Conservation (phyloP, 352 stramenopile genomes). For the Phytophthora citricola region DNA sequence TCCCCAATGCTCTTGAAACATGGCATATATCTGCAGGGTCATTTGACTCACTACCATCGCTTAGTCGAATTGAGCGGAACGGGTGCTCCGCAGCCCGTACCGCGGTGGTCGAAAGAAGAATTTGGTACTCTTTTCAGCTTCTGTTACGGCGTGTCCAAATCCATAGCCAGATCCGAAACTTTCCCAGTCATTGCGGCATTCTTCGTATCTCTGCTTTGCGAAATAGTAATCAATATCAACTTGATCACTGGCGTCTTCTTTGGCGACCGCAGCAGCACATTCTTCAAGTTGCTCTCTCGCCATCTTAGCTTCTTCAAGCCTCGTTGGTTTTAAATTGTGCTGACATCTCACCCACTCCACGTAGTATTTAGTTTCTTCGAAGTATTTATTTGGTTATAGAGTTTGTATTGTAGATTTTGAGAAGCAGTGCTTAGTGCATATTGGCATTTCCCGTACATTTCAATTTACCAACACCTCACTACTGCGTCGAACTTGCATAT, state of each 20-base stretch:
- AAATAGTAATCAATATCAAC: slow-evolving; percentile 5
- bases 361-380: no score
- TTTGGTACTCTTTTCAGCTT: not conserved
- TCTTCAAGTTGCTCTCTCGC: no score
- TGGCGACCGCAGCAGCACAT: no score
- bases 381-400: no score
- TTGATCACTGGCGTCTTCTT: not conserved
- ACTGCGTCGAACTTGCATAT: no score
- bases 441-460: no score
- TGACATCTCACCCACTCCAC: no score
- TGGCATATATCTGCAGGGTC: not conserved
- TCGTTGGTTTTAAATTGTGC: no score
- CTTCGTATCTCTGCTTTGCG: slow-evolving; percentile 1
- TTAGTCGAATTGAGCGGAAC: not conserved
- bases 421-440: no score
- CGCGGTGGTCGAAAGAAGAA: slow-evolving; percentile 15
- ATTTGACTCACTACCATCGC: not conserved
- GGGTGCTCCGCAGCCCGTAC: slow-evolving; percentile 3
- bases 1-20: slow-evolving; percentile 12
- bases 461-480: no score
- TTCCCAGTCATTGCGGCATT: not conserved
- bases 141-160: slow-evolving; percentile 3
- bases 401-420: no score
- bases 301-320: no score
- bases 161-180: not conserved